Percentiles rank a stretch among this genome's conserved stretches.
phyloP scores from a whole-genome alignment of 441 rosid genomes.

The Kokia cookei region DNA sequence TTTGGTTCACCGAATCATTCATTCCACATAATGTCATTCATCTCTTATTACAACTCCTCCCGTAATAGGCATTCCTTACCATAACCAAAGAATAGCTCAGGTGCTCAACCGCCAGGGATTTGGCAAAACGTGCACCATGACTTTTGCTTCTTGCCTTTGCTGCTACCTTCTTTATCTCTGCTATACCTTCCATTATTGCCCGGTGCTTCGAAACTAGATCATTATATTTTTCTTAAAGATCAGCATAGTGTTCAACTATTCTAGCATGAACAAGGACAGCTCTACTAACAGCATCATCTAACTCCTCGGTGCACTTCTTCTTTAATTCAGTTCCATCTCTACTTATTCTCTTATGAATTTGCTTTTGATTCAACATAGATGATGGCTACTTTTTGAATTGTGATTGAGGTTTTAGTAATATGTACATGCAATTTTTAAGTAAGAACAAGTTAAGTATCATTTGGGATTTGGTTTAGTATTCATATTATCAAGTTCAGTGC shows the following conservation, averaged over 20 bases:
- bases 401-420: neutral
- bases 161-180: constrained; percentile 87
- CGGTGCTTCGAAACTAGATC: constrained; percentile 63
- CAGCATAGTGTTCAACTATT: constrained; percentile 89
- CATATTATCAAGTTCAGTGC: no score
- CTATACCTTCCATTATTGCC: constrained; percentile 70
- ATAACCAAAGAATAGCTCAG: no score
- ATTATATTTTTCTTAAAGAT: constrained; percentile 77
- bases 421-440: neutral
- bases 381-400: neutral
- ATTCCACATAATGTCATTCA: no score
- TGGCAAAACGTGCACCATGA: constrained; percentile 70
- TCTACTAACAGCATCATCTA: constrained; percentile 81
- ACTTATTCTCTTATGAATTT: constrained; percentile 18
- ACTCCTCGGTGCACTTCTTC: constrained; percentile 62
- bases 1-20: no score
- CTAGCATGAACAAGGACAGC: constrained; percentile 86
- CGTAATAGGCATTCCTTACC: no score
- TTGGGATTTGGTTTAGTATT: no score
- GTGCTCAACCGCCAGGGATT: constrained; percentile 56
- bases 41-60: no score
- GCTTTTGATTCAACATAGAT: neutral
- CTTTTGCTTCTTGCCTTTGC: constrained; percentile 77
- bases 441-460: no score
- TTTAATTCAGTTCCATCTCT: constrained; percentile 59